Evolutionary conservation across 108 stramenopile species (phyloP).

Genomic region (Nitzschia sp.): DNA sequence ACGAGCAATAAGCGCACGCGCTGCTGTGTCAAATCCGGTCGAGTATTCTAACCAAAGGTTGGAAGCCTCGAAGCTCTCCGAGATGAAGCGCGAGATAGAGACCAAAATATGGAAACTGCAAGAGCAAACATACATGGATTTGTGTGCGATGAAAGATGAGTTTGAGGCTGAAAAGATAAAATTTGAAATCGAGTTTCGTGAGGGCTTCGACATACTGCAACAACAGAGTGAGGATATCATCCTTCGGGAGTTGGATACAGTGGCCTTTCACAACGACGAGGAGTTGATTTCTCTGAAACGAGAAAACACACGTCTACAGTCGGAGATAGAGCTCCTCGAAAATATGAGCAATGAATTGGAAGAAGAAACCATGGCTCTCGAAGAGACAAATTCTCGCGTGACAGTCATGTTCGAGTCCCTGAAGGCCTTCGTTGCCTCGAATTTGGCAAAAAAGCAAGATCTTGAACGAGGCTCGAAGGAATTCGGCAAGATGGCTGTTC

Average conservation of each 20-base stretch:
- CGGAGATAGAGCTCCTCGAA: slow-evolving; percentile 4
- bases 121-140: slow-evolving; percentile 1
- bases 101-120: background rate
- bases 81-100: background rate
- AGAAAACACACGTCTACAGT: background rate
- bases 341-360: slow-evolving; percentile 1
- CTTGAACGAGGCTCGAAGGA: background rate
- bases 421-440: background rate
- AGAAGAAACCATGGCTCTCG: slow-evolving; percentile 1
- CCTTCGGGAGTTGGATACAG: background rate
- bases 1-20: background rate
- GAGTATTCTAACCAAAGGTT: background rate
- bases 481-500: background rate
- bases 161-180: background rate
- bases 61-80: background rate
- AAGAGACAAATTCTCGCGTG: background rate
- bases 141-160: background rate
- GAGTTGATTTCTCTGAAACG: background rate
- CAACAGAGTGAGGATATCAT: background rate
- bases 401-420: slow-evolving; percentile 7
- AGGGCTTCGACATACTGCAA: background rate
- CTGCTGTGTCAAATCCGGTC: background rate
- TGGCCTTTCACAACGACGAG: background rate
- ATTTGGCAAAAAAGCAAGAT: background rate
- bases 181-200: background rate